A percentile compares a stretch with the other conserved stretches of the same genome.
Evolutionary conservation across 2,329 filamentous ascomycete genomes (phyloP).

Genomic region (Macrophomina phaseolina): DNA sequence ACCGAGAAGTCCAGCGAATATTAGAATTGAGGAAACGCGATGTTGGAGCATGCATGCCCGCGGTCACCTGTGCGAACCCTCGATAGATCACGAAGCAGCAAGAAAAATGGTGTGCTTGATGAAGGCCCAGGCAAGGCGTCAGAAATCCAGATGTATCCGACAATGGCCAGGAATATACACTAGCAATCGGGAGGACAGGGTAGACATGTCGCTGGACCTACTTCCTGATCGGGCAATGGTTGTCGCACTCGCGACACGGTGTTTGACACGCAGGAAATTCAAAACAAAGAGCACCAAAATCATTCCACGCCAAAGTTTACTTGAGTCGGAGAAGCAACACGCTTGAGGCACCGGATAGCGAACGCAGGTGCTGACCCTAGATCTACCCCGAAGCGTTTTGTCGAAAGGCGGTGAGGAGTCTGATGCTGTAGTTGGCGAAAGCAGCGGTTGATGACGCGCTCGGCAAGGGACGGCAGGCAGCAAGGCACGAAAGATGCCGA

Average conservation of each 20-base stretch:
- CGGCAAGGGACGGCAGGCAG: conserved; percentile 7
- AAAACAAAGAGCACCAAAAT: background rate
- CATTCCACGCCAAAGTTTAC: no score
- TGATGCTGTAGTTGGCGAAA: background rate
- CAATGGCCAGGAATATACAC: no score
- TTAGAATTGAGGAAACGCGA: no score
- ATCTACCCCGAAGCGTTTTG: background rate
- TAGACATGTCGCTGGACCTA: background rate
- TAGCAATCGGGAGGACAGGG: no score
- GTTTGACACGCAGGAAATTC: background rate
- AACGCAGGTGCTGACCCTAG: background rate
- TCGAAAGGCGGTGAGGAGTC: conserved; percentile 14
- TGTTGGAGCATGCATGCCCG: background rate
- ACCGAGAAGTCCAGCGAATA: no score
- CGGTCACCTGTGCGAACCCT: background rate
- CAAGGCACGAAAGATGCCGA: background rate
- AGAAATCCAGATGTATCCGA: no score
- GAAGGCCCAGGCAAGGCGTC: no score
- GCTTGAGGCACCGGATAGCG: no score
- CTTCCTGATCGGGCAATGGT: conserved; percentile 10
- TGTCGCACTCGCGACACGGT: background rate
- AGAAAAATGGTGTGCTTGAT: no score
- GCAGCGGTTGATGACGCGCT: background rate
- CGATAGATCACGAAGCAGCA: no score
- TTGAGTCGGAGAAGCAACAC: no score